Conservation (phyloP, 164 flowering plant genomes). For the Annona squamosa region DNA sequence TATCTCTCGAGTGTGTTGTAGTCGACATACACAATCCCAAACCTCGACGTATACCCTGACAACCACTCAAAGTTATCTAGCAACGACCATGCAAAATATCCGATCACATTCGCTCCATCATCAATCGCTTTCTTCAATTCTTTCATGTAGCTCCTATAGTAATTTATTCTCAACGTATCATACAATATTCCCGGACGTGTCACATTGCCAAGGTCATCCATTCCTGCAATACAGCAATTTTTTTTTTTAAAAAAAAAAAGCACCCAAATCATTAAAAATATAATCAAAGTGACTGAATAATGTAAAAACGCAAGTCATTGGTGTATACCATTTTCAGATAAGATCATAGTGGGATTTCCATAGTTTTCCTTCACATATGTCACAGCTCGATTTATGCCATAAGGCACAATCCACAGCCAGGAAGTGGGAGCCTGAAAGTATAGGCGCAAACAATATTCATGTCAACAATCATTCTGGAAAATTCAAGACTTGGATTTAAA, state of each 20-base stretch:
- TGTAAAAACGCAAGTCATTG: not conserved
- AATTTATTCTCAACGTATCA: constrained; percentile 56
- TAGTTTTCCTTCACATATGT: constrained; percentile 55
- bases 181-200: constrained; percentile 44
- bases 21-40: constrained; percentile 70
- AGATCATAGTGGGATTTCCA: constrained; percentile 47
- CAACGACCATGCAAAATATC: constrained; percentile 63
- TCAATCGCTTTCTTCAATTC: constrained; percentile 64
- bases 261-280: not conserved
- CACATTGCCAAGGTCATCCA: constrained; percentile 80
- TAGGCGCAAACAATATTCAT: no score
- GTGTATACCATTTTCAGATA: constrained; percentile 52
- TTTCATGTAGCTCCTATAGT: constrained; percentile 43
- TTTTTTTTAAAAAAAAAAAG: not conserved
- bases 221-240: constrained; percentile 35
- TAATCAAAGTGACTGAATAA: no score
- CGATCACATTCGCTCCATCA: constrained; percentile 69
- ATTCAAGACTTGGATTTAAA: not conserved
- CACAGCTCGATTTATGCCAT: constrained; percentile 62
- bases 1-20: constrained; percentile 51
- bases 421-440: constrained; percentile 44
- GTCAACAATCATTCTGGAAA: no score
- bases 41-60: no score
- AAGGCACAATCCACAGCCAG: constrained; percentile 69
- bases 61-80: no score